Conservation (phyloP, 345 rosid genomes). For the Lepidium sativum region DNA sequence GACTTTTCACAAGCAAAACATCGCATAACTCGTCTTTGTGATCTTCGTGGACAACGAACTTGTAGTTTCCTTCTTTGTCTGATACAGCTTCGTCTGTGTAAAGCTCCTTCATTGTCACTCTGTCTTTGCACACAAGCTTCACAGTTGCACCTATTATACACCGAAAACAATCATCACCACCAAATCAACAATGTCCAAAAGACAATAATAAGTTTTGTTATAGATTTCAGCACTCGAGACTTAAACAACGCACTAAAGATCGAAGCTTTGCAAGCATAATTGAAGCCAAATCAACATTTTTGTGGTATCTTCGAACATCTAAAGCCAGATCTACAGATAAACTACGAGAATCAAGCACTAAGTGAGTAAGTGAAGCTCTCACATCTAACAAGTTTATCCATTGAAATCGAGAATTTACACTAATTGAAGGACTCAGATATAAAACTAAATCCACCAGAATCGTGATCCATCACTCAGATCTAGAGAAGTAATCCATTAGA, state of each 20-base stretch:
- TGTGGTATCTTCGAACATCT: background rate
- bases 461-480: background rate
- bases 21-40: conserved; percentile 68
- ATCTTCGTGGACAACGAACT: conserved; percentile 50
- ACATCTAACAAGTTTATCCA: background rate
- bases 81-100: conserved; percentile 47
- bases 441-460: background rate
- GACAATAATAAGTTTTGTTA: no score
- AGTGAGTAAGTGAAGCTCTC: background rate
- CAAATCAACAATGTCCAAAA: background rate
- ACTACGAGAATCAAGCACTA: no score
- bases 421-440: background rate
- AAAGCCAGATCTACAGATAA: background rate
- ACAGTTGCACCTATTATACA: conserved; percentile 56
- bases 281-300: background rate
- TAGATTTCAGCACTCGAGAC: no score
- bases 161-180: background rate
- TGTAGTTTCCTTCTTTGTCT: conserved; percentile 49
- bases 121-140: conserved; percentile 48
- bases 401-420: background rate
- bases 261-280: no score
- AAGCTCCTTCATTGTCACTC: conserved; percentile 34
- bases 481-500: background rate
- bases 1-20: conserved; percentile 51
- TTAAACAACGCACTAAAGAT: no score